Percentiles rank a stretch among this genome's conserved stretches.
Conservation (phyloP, 495 filamentous ascomycete genomes). For the Echria macrotheca region DNA sequence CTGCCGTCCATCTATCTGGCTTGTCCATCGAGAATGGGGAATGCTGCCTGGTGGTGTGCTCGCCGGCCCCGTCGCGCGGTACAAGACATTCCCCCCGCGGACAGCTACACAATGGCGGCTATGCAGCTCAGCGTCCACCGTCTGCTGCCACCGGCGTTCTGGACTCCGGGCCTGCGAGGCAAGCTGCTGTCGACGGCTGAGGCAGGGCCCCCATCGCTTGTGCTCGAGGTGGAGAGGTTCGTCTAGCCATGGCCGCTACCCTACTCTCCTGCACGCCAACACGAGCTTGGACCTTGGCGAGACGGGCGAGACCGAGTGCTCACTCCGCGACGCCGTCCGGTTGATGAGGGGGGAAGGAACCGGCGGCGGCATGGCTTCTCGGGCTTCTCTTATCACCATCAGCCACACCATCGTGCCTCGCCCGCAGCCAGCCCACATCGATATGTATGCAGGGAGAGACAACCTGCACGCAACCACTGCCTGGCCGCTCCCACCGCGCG, state of each 20-base stretch:
- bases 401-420: background rate
- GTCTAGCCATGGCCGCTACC: background rate
- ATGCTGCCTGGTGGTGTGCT: background rate
- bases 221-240: conserved; percentile 3
- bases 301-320: background rate
- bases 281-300: conserved; percentile 1
- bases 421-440: too few species aligned
- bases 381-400: background rate
- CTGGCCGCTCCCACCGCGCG: background rate
- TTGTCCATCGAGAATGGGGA: too few species aligned
- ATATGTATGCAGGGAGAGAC: too few species aligned
- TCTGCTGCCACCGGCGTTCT: background rate
- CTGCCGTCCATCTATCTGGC: background rate
- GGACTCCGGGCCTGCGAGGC: background rate
- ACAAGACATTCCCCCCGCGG: conserved; percentile 4
- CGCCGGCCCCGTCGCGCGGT: background rate
- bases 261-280: conserved; percentile 1
- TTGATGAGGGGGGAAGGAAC: background rate
- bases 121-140: background rate
- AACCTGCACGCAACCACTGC: background rate
- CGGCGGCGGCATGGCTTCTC: background rate
- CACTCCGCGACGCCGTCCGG: background rate
- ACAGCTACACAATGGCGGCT: conserved; percentile 4
- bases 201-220: background rate
- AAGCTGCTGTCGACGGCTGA: too few species aligned